Base-by-base conservation (phyloP, 345 rosid species). In the Gossypium ekmanianum region DNA sequence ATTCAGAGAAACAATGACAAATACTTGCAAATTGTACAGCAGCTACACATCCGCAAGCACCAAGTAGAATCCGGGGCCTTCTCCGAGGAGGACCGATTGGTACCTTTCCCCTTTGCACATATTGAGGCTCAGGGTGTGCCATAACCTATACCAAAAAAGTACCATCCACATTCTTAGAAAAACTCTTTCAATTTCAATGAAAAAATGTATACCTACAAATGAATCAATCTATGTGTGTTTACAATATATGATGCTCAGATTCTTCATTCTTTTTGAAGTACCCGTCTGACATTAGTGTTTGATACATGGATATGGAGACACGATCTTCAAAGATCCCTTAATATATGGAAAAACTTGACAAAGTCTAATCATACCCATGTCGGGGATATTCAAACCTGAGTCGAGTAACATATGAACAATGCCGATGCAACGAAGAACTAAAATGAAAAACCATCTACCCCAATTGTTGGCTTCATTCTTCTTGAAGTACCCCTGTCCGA, bases 41-140 rank as follows among this genome's bases (percentile, higher is more conserved):
- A 34, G 98, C 97, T 39, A 92, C 97, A 67, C 98, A 88, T 78
- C 98, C 97, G 77, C 94, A 87, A 18, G 98, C 97, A 50, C 94
- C 97, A 1, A 94, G 87, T 41, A 92, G 82, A 48, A 94, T 86
- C 58, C 90, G 88, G 0, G 92, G 93, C 75, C 81, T 92, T 75
- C 90, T 89, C 1, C 76, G 78, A 66, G 29, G 20, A 41, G 75
- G 62, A 10, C 78, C 79, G 20, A 77, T 80, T 64, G 78, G 87
- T 71, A 74, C 70, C 16, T 55, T 61, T 74, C 79, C 87, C 69
- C 83, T 82, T 29, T 27, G 34, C 2, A 20, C 26, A 27, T 18
- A 50, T 39, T n/a, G 26, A 48, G 70, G 70, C 17, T 29, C 76
- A 47, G 50, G 59, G 11, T 45, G 18, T 62, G 50, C 76, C 76